phyloP scores from a whole-genome alignment of 768 basidiomycete species.

The Coprinopsis strossmayeri region DNA sequence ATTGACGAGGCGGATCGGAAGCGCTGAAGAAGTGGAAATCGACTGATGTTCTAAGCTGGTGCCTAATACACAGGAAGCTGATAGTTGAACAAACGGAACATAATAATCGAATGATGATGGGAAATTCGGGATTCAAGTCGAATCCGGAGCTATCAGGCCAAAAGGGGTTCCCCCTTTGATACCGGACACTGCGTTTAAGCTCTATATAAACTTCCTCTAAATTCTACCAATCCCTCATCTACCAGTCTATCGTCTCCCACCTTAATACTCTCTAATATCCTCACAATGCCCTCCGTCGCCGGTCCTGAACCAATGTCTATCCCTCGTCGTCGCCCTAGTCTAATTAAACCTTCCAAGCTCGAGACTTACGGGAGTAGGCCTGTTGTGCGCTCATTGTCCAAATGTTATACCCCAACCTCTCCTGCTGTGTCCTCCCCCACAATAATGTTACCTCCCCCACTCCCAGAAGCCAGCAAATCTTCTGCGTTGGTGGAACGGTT shows the following conservation, averaged over 20 bases:
- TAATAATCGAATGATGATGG: no score
- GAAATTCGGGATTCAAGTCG: no score
- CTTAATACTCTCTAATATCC: slow-evolving; percentile 4
- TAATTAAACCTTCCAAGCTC: slow-evolving; percentile 1
- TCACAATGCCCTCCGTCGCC: slow-evolving; percentile 5
- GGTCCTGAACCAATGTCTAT: background rate
- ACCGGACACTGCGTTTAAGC: background rate
- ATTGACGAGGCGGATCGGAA: no score
- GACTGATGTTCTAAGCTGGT: no score
- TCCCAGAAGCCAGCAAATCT: slow-evolving; percentile 11
- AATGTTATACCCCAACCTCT: background rate
- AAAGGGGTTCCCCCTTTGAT: background rate
- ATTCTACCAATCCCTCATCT: background rate
- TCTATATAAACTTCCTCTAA: slow-evolving; percentile 5
- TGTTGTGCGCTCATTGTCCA: slow-evolving; percentile 4
- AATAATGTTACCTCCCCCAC: background rate
- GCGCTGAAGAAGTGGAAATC: no score
- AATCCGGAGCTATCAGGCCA: background rate
- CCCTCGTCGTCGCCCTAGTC: background rate
- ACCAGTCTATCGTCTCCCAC: background rate
- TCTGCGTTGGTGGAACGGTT: slow-evolving; percentile 48
- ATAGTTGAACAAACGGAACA: no score
- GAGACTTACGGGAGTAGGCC: slow-evolving; percentile 9
- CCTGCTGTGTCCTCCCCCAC: background rate
- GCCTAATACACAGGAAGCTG: no score